Base-by-base conservation (phyloP, 352 stramenopile genomes). In the Phytopythium sindhum region DNA sequence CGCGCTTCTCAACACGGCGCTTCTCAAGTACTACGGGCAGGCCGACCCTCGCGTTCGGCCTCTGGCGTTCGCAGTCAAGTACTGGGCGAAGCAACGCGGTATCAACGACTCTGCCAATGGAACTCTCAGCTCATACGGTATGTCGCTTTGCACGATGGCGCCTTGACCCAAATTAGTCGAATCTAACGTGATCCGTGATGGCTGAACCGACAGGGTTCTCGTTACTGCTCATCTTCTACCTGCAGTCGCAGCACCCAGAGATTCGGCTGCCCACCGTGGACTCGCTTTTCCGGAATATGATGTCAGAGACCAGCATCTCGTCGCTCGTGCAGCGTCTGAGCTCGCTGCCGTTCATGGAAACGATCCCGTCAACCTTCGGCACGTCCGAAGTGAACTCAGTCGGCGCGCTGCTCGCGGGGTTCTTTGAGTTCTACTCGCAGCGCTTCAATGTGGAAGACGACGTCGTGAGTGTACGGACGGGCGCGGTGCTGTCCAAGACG, bases 21-120 rank as follows among this genome's bases (percentile, higher is more conserved):
- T 96, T 54, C 74, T 96, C 42, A 87, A 88, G 55, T 78, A 75
- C 51, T 96, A 91, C 60, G 79, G 73, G 9, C 65, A 78, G n/a
- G 68, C 79, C 15, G 88, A 96, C 61, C 81, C 84, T 8, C 81
- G 88, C 15, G 86, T 96, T 14, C 90, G 94, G 6, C 86, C 97
- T 12, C 70, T 99, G 19, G 96, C 95, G 58, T 98, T 98, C 70
- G 92, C 98, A 2, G 86, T 99, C 65, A 99, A 99, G 75, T 88
- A 97, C 47, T 99, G 97, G 97, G 96, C 97, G 10, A 99, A 99
- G 72, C 84, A 86, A 39, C 81, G 97, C 28, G 86, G 95, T 12
- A 98, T 99, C 65, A 99, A 99, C 70, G 97, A 98, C 64, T 96
- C 98, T 37, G 88, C 82, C 24, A 92, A 98, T 29, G 96, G 98